A percentile compares a stretch with the other conserved stretches of the same genome.
phyloP scores from a whole-genome alignment of 2,329 filamentous ascomycete species.

The Thielaviopsis punctulata region DNA sequence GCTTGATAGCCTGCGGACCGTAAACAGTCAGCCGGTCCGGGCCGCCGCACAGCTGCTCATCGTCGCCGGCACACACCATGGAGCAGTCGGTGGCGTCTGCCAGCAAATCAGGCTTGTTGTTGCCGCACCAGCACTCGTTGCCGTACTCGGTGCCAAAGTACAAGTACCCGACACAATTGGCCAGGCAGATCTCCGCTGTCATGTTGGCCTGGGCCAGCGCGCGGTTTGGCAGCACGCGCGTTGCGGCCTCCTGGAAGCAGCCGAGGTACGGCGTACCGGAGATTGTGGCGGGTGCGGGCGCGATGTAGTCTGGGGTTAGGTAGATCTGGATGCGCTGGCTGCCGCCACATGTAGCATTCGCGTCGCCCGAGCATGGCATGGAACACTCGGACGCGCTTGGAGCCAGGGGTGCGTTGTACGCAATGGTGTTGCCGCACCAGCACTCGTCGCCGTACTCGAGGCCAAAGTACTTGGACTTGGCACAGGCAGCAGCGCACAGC shows the following conservation, averaged over 20 bases:
- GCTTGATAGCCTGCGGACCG: conserved; percentile 2
- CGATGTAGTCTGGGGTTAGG: conserved; percentile 15
- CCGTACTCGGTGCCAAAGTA: conserved; percentile 19
- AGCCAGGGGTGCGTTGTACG: conserved; percentile 17
- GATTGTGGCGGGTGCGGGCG: background rate
- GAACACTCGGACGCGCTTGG: conserved; percentile 20
- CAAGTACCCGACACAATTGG: conserved; percentile 23
- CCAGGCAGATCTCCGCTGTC: conserved; percentile 23
- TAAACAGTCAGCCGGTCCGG: conserved; percentile 19
- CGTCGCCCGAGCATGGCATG: conserved; percentile 24
- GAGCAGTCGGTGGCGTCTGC: conserved; percentile 18
- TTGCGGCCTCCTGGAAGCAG: conserved; percentile 20
- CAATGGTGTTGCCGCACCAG: conserved; percentile 29
- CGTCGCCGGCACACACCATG: conserved; percentile 8
- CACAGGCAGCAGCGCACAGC: conserved; percentile 28
- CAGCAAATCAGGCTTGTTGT: conserved; percentile 13
- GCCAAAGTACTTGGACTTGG: conserved; percentile 29
- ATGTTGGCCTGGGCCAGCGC: conserved; percentile 19
- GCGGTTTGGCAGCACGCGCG: conserved; percentile 18
- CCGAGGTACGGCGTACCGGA: conserved; percentile 13
- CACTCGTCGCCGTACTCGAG: conserved; percentile 35
- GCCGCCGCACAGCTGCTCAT: conserved; percentile 4
- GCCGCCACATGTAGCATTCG: conserved; percentile 25
- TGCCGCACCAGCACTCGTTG: conserved; percentile 17
- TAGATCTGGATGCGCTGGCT: conserved; percentile 26